phyloP scores from a whole-genome alignment of 2,329 filamentous ascomycete genomes.

The Fusarium equiseti region DNA sequence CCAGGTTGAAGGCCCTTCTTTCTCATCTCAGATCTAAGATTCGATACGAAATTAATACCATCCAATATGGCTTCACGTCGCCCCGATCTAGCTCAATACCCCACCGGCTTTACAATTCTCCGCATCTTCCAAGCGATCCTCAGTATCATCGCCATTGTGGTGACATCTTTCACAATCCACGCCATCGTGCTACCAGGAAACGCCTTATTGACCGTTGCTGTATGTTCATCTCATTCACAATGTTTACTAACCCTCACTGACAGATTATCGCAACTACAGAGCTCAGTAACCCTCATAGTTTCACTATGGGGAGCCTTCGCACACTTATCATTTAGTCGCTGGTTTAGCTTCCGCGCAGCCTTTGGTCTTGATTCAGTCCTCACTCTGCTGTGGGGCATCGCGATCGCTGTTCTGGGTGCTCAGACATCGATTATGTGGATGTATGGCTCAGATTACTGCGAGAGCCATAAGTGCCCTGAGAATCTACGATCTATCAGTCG shows the following conservation, averaged over 20 bases:
- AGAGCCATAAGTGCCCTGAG: constrained; percentile 42
- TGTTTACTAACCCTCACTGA: rapidly evolving
- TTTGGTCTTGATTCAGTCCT: constrained; percentile 64
- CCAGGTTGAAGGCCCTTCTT: neutral
- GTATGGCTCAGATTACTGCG: constrained; percentile 38
- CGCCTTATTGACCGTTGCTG: constrained; percentile 55
- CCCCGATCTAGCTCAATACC: constrained; percentile 56
- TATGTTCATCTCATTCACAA: constrained; percentile 35
- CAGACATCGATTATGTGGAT: constrained; percentile 49
- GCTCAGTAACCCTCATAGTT: constrained; percentile 59
- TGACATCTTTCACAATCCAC: constrained; percentile 59
- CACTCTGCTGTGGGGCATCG: constrained; percentile 64
- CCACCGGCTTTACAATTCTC: constrained; percentile 58
- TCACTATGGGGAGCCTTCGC: constrained; percentile 62
- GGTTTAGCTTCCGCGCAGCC: constrained; percentile 67
- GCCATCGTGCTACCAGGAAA: constrained; percentile 53
- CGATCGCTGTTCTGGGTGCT: constrained; percentile 57
- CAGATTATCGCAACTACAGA: constrained; percentile 41
- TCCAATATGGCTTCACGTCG: constrained; percentile 5
- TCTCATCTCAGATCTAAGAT: rapidly evolving
- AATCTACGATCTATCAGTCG: constrained; percentile 1
- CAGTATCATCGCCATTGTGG: constrained; percentile 59
- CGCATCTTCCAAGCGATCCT: constrained; percentile 62
- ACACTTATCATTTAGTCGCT: constrained; percentile 53
- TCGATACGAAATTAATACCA: neutral